phyloP scores from a whole-genome alignment of 257 asterid genomes.

The Ajuga chamaepitys region DNA sequence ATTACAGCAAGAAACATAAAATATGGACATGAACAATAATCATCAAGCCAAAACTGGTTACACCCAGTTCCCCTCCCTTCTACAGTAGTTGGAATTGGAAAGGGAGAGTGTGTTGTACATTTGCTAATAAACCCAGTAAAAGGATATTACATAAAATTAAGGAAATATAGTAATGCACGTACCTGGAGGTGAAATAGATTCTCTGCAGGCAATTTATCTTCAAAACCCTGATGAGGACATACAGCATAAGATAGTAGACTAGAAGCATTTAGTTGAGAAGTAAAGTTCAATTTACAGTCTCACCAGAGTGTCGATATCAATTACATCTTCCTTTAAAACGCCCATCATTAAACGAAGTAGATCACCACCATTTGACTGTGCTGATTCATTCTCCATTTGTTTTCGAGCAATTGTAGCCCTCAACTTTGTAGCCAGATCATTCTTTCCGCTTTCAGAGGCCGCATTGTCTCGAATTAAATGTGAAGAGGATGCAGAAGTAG shows the following conservation, averaged over 20 bases:
- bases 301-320: conserved; percentile 82
- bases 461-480: conserved; percentile 41
- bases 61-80: not conserved
- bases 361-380: conserved; percentile 66
- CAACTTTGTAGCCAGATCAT: conserved; percentile 79
- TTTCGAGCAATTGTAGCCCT: conserved; percentile 90
- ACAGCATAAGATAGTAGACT: conserved; percentile 20
- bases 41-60: conserved; percentile 1
- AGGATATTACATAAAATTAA: conserved; percentile 3
- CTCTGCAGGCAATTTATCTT: conserved; percentile 84
- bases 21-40: not conserved
- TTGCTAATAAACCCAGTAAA: not conserved
- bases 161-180: conserved; percentile 13
- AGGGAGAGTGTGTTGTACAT: not conserved
- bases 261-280: conserved; percentile 6
- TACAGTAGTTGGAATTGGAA: not conserved
- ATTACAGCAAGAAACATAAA: not conserved
- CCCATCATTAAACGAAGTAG: conserved; percentile 93
- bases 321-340: conserved; percentile 86
- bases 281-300: conserved; percentile 12
- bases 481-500: conserved; percentile 73
- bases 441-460: conserved; percentile 57
- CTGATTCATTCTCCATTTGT: conserved; percentile 76
- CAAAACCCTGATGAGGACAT: conserved; percentile 63
- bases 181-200: conserved; percentile 95